Base-by-base conservation (phyloP, 495 filamentous ascomycete species). In the Tuber melanosporum region DNA sequence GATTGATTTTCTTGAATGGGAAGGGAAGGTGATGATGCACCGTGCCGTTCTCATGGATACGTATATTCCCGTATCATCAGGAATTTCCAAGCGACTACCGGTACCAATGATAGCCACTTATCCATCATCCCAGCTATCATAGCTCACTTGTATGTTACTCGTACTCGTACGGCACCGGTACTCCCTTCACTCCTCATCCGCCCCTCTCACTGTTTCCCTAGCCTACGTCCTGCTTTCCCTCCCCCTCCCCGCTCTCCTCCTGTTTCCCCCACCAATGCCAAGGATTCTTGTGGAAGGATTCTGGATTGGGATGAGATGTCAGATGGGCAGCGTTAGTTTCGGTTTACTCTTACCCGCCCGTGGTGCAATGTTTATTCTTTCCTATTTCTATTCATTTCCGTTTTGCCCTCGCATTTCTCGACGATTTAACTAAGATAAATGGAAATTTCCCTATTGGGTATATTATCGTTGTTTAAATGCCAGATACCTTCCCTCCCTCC, bases 301-400 rank as follows among this genome's bases (percentile, higher is more conserved):
- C 26, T 66, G 57, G 57, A 66, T 66, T 66, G 57, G 57, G 57
- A 66, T 66, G 57, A 66, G 57, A 66, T 66, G 57, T 66, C 57
- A 57, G 57, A 66, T 66, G 57, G 57, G 57, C 32, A 3, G 36
- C 36, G 57, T 15, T 15, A 66, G 57, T 32, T 36, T 15, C 6
- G 36, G 57, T 32, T 36, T 36, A 36, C 26, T 66, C 57, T 36
- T 66, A 66, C 57, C 57, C 57, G 57, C 57, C 57, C 26, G 57
- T 36, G 14, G 57, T 66, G 57, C 14, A 36, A 36, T 17, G 3
- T 17, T 36, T 66, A 36, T 32, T 26, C 22, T 26, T 12, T 62
- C n/a, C 12, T 62, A 32, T 12, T 14, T 32, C 32, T 32, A 32
- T 32, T 26, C 32, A 1, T 62, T 66, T 66, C 36, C 57, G 8